A percentile compares a stretch with the other conserved stretches of the same genome.
These are phyloP conservation scores for Podochytrium sp. DNA, from an alignment of 192 early-diverging fungal genomes.

Conservation along the genomic window DNA sequence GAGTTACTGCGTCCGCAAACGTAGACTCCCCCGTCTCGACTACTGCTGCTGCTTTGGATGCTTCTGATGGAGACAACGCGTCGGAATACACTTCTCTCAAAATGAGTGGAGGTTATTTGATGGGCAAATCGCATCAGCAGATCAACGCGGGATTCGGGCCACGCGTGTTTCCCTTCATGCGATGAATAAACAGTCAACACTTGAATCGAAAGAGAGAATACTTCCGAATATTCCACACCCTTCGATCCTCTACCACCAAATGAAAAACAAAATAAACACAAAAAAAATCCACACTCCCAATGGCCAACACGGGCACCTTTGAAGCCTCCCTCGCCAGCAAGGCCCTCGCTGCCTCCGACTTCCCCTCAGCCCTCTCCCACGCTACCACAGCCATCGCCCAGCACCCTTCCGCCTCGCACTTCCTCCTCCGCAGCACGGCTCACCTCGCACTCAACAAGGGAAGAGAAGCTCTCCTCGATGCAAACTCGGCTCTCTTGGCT, in stretches of 20 bases:
- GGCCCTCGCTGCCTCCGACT: slow-evolving; percentile 81
- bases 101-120: no score
- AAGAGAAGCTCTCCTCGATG: slow-evolving; percentile 69
- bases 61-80: no score
- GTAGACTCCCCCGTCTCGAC: no score
- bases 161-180: no score
- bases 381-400: slow-evolving; percentile 70
- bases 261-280: not conserved
- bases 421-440: slow-evolving; percentile 66
- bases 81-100: no score
- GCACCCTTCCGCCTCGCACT: slow-evolving; percentile 64
- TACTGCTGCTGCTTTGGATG: no score
- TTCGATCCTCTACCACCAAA: not conserved
- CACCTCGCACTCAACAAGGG: slow-evolving; percentile 69
- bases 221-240: not conserved
- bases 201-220: no score
- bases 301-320: not conserved
- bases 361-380: slow-evolving; percentile 68
- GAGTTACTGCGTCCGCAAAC: no score
- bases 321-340: slow-evolving; percentile 62
- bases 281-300: not conserved
- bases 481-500: slow-evolving; percentile 46
- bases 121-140: no score
- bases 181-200: no score
- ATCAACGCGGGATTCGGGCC: no score